Base-by-base conservation (phyloP, 352 stramenopile genomes). In the Phytophthora chlamydospora region DNA sequence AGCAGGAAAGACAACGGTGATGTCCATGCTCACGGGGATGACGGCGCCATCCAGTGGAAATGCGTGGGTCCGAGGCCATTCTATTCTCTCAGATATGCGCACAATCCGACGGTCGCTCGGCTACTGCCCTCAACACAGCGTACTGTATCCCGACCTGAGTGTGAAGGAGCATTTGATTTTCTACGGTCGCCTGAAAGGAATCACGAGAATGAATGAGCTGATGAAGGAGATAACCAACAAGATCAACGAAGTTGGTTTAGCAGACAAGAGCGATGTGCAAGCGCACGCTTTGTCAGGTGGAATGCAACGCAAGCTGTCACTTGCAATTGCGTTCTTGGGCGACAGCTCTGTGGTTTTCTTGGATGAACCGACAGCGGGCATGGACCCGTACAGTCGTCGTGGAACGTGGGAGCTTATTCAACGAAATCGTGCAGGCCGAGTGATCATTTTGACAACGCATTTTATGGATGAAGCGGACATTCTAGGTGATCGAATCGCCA, bases 51-150 rank as follows among this genome's bases (percentile, higher is more conserved):
- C 81, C 0, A 78, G 60, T 16, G 86, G 85, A 11, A 77, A 89
- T 42, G 85, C 83, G 5, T 66, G 65, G 42, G 68, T 94, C 8
- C 47, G 76, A n/a, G 85, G 87, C 0, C 46, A 77, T 43, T 89
- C 80, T 2, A 66, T 93, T 32, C 44, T 65, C 2, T 67, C 71
- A 6, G 75, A 98, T 58, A 93, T 99, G 82, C 45, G 70, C 12
- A 35, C 65, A 16, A 92, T 99, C 24, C 91, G 97, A 2, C 94
- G 46, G 42, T 89, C 60, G 33, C 81, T 99, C 24, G 97, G 96
- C 7, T 93, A 99, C 52, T 99, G 97, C 65, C 88, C 97, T 17
- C 97, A 99, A 54, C 93, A 99, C 71, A 97, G 98, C 68, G 97
- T 98, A 31, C 62, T 99, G 0, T 99, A 98, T 62, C 87, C 89